Conservation (phyloP, 768 basidiomycete genomes). For the Clavaria fumosa region DNA sequence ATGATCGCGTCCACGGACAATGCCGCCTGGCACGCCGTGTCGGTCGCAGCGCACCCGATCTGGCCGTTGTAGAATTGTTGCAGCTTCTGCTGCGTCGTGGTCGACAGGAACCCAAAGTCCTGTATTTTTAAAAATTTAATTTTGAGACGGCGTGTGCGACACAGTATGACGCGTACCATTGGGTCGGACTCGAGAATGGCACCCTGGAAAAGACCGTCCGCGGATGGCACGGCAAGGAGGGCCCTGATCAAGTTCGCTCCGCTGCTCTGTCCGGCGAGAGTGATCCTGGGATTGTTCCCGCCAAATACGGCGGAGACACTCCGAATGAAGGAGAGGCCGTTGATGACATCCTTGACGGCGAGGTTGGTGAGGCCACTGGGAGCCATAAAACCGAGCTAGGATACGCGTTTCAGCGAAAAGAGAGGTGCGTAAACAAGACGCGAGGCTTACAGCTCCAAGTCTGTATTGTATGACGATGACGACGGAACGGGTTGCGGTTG, state of each 20-base stretch:
- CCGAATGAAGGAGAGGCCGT: conserved; percentile 47
- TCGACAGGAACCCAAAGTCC: conserved; percentile 58
- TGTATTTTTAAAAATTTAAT: too few relatives aligned
- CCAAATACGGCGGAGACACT: conserved; percentile 46
- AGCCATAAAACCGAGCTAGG: conserved; percentile 58
- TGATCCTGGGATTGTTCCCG: conserved; percentile 48
- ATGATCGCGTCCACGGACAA: conserved; percentile 39
- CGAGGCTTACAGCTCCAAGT: conserved; percentile 55
- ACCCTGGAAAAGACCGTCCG: conserved; percentile 53
- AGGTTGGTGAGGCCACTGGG: conserved; percentile 59
- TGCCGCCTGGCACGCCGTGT: conserved; percentile 33
- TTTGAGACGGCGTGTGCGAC: too few relatives aligned
- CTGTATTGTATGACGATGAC: conserved; percentile 78
- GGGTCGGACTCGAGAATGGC: conserved; percentile 82
- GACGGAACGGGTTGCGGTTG: conserved; percentile 53
- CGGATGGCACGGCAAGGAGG: conserved; percentile 58
- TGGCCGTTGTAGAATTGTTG: conserved; percentile 35
- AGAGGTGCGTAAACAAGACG: too few relatives aligned
- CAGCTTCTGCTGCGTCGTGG: conserved; percentile 36
- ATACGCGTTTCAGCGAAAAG: not conserved
- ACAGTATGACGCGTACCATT: conserved; percentile 48
- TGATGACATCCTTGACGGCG: conserved; percentile 53
- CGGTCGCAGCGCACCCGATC: conserved; percentile 29
- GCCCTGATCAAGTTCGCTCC: conserved; percentile 70
- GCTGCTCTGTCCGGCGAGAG: conserved; percentile 69